These are phyloP conservation scores for Phytophthora pisi DNA, from an alignment of 352 stramenopile genomes.

Conservation along the genomic window DNA sequence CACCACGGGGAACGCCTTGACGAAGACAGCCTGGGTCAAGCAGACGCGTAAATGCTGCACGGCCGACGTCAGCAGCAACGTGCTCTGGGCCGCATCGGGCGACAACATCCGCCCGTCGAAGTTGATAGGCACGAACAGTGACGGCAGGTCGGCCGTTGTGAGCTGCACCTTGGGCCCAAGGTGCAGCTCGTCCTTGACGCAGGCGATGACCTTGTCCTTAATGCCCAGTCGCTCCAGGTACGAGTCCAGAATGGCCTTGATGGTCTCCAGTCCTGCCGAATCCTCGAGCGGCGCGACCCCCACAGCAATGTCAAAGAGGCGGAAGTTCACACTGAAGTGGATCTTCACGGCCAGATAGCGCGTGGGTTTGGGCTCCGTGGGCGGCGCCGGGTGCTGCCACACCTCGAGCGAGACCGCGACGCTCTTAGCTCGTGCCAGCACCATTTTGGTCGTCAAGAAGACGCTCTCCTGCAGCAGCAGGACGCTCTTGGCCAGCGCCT, in stretches of 20 bases:
- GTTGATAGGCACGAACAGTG: conserved; percentile 53
- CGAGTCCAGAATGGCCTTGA: conserved; percentile 61
- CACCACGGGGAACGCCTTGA: conserved; percentile 56
- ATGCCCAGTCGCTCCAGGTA: conserved; percentile 64
- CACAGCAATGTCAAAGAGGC: conserved; percentile 64
- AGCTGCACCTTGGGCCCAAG: conserved; percentile 39
- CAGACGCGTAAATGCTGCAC: conserved; percentile 60
- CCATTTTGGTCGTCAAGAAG: conserved; percentile 71
- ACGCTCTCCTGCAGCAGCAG: conserved; percentile 75
- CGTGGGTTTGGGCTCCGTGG: conserved; percentile 32
- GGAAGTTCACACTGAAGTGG: conserved; percentile 83
- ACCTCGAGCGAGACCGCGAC: conserved; percentile 73
- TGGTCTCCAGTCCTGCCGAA: conserved; percentile 39
- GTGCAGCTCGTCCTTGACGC: conserved; percentile 59
- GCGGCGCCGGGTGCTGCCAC: conserved; percentile 53
- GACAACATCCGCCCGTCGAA: conserved; percentile 59
- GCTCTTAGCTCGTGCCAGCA: conserved; percentile 57
- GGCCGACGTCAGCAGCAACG: conserved; percentile 59
- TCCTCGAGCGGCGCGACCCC: conserved; percentile 58
- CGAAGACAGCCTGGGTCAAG: conserved; percentile 59
- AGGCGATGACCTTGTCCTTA: conserved; percentile 79
- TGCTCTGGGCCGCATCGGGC: conserved; percentile 49
- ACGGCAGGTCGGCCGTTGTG: conserved; percentile 52
- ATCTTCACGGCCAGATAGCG: conserved; percentile 74
- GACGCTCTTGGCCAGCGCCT: conserved; percentile 64